Base-by-base conservation (phyloP, 371 early-diverging fungal species). In the Mortierella sp. region DNA sequence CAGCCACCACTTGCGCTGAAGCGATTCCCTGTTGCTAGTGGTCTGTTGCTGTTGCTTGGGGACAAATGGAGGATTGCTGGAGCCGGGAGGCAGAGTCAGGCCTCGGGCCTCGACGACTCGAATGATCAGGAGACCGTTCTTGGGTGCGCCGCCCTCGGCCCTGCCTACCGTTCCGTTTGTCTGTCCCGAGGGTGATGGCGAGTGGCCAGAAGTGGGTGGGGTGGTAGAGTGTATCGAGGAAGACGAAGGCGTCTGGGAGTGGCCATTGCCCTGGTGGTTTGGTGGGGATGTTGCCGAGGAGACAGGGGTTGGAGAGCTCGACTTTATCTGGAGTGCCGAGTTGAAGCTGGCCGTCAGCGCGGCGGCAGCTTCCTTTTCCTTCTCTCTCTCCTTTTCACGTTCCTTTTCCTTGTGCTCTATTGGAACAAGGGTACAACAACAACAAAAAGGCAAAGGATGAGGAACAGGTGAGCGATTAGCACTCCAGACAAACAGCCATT, bases 31-130 rank as follows among this genome's bases (percentile, higher is more conserved):
- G 78, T 91, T 93, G 78, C 87, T 88, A 67, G 77, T 72, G 72
- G 81, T 75, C 16, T 70, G 80, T 77, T 74, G 87, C 34, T 73
- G 87, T 75, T 86, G 88, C 59, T 86, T 83, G 69, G 89, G 88
- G 46, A 90, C 87, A 50, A 89, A 77, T 4, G 89, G 90, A 57
- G 87, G 89, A 84, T 85, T 84, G 81, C 46, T 82, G 24, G 73
- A 88, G 82, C 78, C 81, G 48, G 92, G 91, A 24, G 92, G 88
- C 43, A 92, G 87, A 11, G 92, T 90, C 82, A 97, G 89, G 71
- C 92, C 94, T 77, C 93, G 88, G 2, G 96, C 96, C 87, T 97
- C 97, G 82, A 95, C 94, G 21, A 97, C 93, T 48, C 95, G 93
- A 83, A 97, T 93, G 70, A 94, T 89, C 53, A 97, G 90, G 40